Conservation (phyloP, 352 stramenopile species). For the Globisporangium nunn region DNA sequence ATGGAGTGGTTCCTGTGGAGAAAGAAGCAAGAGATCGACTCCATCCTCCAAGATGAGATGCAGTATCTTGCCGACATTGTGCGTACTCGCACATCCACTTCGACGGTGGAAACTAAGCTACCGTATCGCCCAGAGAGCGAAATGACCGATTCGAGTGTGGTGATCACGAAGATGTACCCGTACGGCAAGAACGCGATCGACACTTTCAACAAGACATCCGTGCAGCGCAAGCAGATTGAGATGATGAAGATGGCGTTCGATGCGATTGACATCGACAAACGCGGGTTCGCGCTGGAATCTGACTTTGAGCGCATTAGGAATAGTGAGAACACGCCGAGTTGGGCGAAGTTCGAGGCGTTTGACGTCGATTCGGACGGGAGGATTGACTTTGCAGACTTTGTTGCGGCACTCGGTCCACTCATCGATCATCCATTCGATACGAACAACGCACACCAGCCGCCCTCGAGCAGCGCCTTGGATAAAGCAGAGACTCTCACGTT, state of each 20-base stretch:
- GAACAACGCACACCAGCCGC: background rate
- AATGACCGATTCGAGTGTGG: background rate
- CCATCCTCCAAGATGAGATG: constrained; percentile 53
- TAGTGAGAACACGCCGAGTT: constrained; percentile 17
- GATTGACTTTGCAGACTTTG: constrained; percentile 49
- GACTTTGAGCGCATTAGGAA: constrained; percentile 20
- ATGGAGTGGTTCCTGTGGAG: constrained; percentile 79
- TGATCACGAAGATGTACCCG: constrained; percentile 44
- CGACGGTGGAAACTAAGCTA: background rate
- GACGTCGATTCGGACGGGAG: constrained; percentile 42
- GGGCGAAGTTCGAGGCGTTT: constrained; percentile 41
- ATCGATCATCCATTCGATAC: constrained; percentile 47
- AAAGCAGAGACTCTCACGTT: constrained; percentile 15
- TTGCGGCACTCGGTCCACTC: constrained; percentile 38
- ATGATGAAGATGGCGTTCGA: constrained; percentile 43
- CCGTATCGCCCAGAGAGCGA: background rate
- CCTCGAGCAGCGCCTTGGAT: background rate
- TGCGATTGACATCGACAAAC: constrained; percentile 26
- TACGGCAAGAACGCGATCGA: constrained; percentile 51
- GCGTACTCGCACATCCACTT: background rate
- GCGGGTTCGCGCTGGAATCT: constrained; percentile 24
- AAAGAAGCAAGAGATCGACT: constrained; percentile 63
- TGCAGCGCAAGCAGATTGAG: constrained; percentile 35
- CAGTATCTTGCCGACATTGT: constrained; percentile 39
- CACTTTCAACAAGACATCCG: constrained; percentile 34